These are phyloP conservation scores for Suillus weaverae DNA, from an alignment of 768 basidiomycete genomes.

Conservation along the genomic window DNA sequence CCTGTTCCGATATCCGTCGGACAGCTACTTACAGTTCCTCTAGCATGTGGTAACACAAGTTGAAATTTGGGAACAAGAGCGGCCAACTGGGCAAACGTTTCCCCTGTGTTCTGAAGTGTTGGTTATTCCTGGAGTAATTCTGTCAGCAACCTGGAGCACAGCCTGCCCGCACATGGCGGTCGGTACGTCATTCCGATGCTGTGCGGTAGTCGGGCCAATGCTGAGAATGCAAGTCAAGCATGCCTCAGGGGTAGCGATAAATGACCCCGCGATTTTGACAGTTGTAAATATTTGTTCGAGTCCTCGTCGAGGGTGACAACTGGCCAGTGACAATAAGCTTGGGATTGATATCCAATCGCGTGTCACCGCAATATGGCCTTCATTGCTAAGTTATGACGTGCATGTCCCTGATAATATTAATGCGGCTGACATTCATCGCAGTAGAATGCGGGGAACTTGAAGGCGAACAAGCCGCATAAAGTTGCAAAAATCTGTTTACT, in stretches of 20 bases:
- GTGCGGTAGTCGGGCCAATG: constrained; percentile 1
- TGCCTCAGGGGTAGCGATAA: background rate
- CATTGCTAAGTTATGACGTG: background rate
- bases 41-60: background rate
- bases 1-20: background rate
- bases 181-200: background rate
- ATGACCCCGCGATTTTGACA: constrained; percentile 4
- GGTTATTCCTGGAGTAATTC: background rate
- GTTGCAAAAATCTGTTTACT: background rate
- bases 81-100: background rate
- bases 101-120: background rate
- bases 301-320: background rate
- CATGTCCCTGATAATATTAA: background rate
- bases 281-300: background rate
- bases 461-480: background rate
- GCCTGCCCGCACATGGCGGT: background rate
- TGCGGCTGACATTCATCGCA: background rate
- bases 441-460: background rate
- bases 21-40: background rate
- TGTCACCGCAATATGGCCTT: background rate
- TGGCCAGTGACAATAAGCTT: no score
- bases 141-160: background rate
- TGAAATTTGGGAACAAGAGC: background rate
- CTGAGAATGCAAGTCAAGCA: background rate
- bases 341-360: background rate